Conservation (phyloP, 345 rosid species). For the Dipteronia dyeriana region DNA sequence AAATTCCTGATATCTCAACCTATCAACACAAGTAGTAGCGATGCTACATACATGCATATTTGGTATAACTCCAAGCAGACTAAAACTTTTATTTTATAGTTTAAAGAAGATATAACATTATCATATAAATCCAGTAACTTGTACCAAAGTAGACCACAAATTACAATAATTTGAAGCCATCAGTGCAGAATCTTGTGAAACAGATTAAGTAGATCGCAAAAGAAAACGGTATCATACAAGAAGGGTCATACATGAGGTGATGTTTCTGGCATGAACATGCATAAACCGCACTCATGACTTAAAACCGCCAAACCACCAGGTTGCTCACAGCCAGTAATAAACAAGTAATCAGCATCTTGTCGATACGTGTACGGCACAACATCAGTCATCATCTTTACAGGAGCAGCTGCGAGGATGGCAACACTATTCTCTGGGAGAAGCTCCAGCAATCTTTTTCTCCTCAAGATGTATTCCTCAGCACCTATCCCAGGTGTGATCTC, state of each 20-base stretch:
- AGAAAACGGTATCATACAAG: slow-evolving; percentile 8
- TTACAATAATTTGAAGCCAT: background rate
- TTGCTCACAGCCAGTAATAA: slow-evolving; percentile 92
- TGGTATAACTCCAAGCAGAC: background rate
- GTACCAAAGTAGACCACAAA: background rate
- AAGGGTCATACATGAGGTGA: slow-evolving; percentile 57
- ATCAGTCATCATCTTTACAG: slow-evolving; percentile 95
- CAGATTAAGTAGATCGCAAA: background rate
- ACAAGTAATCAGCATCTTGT: slow-evolving; percentile 85
- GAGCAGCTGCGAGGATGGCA: slow-evolving; percentile 84
- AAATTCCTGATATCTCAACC: background rate
- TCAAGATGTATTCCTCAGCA: slow-evolving; percentile 67
- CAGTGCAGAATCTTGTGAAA: slow-evolving; percentile 10
- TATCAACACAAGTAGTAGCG: background rate
- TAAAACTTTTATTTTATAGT: background rate
- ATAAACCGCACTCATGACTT: slow-evolving; percentile 72
- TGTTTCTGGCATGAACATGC: slow-evolving; percentile 98
- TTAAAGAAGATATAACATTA: background rate
- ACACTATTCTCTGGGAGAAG: slow-evolving; percentile 77
- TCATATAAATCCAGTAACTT: background rate
- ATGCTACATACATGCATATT: background rate
- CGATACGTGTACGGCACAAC: slow-evolving; percentile 91
- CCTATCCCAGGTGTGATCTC: slow-evolving; percentile 89
- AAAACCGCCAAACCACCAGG: slow-evolving; percentile 93
- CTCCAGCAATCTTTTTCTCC: slow-evolving; percentile 71